Percentiles rank a stretch among this genome's conserved stretches.
phyloP scores from a whole-genome alignment of 768 basidiomycete genomes.

The Cystofilobasidium bisporidii region DNA sequence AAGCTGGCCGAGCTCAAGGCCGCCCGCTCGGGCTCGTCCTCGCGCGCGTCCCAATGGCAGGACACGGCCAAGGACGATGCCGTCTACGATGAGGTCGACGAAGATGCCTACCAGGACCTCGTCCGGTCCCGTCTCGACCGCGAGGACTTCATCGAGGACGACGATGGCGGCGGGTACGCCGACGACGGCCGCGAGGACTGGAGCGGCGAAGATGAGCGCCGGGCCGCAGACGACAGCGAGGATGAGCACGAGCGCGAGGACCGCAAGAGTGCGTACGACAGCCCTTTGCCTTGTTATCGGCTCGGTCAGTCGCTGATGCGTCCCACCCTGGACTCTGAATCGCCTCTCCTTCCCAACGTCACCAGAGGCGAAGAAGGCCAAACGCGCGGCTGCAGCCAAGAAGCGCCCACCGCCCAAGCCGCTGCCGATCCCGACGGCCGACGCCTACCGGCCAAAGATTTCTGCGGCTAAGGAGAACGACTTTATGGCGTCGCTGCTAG shows the following conservation, averaged over 20 bases:
- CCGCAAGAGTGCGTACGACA: slow-evolving; percentile 30
- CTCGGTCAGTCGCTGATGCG: neutral
- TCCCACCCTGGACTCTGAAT: neutral
- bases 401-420: slow-evolving; percentile 42
- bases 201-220: slow-evolving; percentile 43
- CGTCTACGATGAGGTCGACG: slow-evolving; percentile 81
- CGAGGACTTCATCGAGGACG: slow-evolving; percentile 94
- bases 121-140: slow-evolving; percentile 69
- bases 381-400: slow-evolving; percentile 46
- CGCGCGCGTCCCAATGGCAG: slow-evolving; percentile 38
- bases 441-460: slow-evolving; percentile 66
- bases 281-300: neutral
- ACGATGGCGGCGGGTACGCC: slow-evolving; percentile 79
- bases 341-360: neutral
- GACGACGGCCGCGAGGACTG: slow-evolving; percentile 98
- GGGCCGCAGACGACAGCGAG: slow-evolving; percentile 45
- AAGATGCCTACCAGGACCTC: slow-evolving; percentile 76
- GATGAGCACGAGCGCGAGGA: slow-evolving; percentile 41
- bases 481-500: slow-evolving; percentile 75
- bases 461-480: slow-evolving; percentile 75
- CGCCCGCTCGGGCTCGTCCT: slow-evolving; percentile 37
- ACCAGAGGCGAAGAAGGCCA: slow-evolving; percentile 33
- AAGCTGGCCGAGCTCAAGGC: slow-evolving; percentile 40
- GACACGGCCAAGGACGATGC: slow-evolving; percentile 50
- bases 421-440: slow-evolving; percentile 49